These are phyloP conservation scores for Leishmania tropica DNA, from an alignment of 208 protist species.

Conservation along the genomic window DNA sequence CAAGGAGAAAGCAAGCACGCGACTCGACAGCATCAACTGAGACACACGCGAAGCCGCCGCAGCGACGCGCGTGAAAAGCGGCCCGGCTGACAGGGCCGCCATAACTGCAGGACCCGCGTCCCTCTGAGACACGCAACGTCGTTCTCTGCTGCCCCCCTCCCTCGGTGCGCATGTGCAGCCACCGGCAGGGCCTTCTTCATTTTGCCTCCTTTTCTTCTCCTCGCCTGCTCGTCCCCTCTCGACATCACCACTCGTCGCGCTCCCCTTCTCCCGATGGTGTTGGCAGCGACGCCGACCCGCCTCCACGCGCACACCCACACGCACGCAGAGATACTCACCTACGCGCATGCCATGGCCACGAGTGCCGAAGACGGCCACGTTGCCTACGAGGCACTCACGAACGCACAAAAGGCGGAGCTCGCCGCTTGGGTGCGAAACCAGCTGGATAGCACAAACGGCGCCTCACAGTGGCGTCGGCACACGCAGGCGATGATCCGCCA, in stretches of 20 bases:
- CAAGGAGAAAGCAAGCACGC: background rate
- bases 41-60: background rate
- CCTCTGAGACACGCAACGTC: background rate
- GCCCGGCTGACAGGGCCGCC: background rate
- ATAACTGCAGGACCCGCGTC: background rate
- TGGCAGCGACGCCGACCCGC: background rate
- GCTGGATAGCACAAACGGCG: background rate
- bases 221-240: background rate
- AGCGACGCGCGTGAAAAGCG: background rate
- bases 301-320: background rate
- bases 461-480: constrained; percentile 11
- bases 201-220: background rate
- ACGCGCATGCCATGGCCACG: constrained; percentile 2
- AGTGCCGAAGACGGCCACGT: constrained; percentile 14
- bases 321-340: background rate
- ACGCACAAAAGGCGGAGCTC: constrained; percentile 58
- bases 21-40: background rate
- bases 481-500: constrained; percentile 27
- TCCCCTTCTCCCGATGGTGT: background rate
- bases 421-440: constrained; percentile 35
- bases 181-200: background rate
- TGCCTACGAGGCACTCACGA: constrained; percentile 68
- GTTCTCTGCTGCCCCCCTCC: background rate
- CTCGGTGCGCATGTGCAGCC: background rate
- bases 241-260: background rate